Evolutionary conservation across 306 rosid genomes (phyloP).

Genomic region (Casuarina cunninghamiana): DNA sequence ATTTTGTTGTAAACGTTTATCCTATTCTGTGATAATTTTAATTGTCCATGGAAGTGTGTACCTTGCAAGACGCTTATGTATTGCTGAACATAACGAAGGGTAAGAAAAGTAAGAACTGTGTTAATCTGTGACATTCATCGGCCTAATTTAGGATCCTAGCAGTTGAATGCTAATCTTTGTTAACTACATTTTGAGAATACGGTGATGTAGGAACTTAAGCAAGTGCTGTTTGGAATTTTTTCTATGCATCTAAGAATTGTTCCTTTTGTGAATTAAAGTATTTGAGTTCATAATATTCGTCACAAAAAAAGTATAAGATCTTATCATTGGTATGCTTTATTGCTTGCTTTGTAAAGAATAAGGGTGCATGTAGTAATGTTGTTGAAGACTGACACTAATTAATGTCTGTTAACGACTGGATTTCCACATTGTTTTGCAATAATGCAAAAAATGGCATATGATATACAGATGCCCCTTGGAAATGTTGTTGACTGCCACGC

Average conservation of each 20-base stretch:
- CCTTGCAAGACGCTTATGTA: not conserved
- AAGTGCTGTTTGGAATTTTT: not conserved
- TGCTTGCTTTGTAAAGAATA: constrained; percentile 2
- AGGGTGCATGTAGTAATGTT: not conserved
- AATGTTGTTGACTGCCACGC: not conserved
- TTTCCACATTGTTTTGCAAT: not conserved
- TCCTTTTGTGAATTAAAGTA: not conserved
- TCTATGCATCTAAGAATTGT: not conserved
- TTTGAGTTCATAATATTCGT: not conserved
- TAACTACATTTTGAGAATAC: not conserved
- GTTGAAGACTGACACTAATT: not conserved
- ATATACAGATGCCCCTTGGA: not conserved
- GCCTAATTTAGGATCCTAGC: not conserved
- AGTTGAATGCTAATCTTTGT: not conserved
- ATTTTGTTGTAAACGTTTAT: not conserved
- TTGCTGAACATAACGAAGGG: not conserved
- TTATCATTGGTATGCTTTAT: not conserved
- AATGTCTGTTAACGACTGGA: not conserved
- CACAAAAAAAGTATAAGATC: not conserved
- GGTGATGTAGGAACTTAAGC: not conserved
- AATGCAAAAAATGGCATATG: not conserved
- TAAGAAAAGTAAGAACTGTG: not conserved
- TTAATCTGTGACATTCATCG: not conserved
- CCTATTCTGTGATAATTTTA: not conserved
- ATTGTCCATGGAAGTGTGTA: not conserved